phyloP scores from a whole-genome alignment of 441 rosid species.

The Eutrema salsugineum region DNA sequence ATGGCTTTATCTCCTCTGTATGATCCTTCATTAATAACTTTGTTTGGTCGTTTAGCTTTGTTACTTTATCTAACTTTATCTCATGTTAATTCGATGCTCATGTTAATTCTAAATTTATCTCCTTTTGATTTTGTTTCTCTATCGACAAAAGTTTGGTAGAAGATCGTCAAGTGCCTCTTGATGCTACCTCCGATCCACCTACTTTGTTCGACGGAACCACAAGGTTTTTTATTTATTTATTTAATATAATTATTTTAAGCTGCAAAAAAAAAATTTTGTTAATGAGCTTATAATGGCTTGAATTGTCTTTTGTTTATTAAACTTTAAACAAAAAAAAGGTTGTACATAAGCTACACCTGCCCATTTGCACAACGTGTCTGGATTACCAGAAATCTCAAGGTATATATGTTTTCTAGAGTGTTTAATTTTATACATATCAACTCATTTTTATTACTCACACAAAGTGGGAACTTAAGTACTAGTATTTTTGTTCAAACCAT shows the following conservation, averaged over 20 bases:
- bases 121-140: not conserved
- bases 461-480: no score
- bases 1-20: conserved; percentile 15
- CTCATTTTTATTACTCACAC: no score
- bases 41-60: no score
- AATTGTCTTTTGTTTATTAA: not conserved
- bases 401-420: not conserved
- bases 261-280: not conserved
- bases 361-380: conserved; percentile 85
- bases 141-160: conserved; percentile 33
- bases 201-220: conserved; percentile 67
- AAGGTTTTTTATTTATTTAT: conserved; percentile 34
- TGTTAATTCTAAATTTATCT: not conserved
- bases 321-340: conserved; percentile 34
- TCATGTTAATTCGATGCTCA: not conserved
- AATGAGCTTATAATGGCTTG: not conserved
- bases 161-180: conserved; percentile 54
- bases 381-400: conserved; percentile 82
- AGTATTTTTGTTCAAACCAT: no score
- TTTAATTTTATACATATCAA: no score
- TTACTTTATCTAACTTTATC: not conserved
- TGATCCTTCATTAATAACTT: not conserved
- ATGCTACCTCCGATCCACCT: conserved; percentile 62
- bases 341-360: conserved; percentile 69
- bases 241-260: not conserved